These are phyloP conservation scores for Cucumis variabilis DNA, from an alignment of 331 rosid genomes.

Conservation along the genomic window DNA sequence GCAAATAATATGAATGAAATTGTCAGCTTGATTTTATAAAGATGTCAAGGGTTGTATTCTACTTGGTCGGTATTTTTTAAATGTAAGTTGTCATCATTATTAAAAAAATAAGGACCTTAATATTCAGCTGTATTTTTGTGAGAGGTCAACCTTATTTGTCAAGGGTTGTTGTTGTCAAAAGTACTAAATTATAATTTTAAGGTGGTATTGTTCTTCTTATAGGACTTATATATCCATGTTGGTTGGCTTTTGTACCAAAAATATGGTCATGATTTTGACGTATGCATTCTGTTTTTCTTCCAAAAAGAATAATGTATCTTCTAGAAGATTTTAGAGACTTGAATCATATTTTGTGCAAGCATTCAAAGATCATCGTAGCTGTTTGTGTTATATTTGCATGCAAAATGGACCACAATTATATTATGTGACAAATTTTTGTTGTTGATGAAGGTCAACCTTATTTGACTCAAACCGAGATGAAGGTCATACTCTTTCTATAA, in stretches of 20 bases:
- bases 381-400: constrained; percentile 19
- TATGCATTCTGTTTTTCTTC: neutral
- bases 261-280: constrained; percentile 98
- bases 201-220: constrained; percentile 32
- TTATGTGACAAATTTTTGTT: too few relatives aligned
- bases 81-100: neutral
- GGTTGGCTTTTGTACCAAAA: constrained; percentile 97
- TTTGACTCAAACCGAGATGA: constrained; percentile 92
- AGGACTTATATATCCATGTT: constrained; percentile 87
- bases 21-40: too few relatives aligned
- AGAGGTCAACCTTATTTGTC: too few relatives aligned
- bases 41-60: too few relatives aligned
- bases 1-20: too few relatives aligned
- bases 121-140: neutral
- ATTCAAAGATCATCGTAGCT: constrained; percentile 74
- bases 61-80: too few relatives aligned
- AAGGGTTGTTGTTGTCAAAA: neutral
- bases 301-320: neutral
- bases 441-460: constrained; percentile 61
- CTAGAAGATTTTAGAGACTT: neutral
- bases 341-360: constrained; percentile 58
- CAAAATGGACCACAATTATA: too few relatives aligned
- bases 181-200: constrained; percentile 17
- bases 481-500: constrained; percentile 45
- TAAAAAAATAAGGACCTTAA: neutral